phyloP scores from a whole-genome alignment of 1,284 basidiomycete genomes.

The Rhodotorula sp. region DNA sequence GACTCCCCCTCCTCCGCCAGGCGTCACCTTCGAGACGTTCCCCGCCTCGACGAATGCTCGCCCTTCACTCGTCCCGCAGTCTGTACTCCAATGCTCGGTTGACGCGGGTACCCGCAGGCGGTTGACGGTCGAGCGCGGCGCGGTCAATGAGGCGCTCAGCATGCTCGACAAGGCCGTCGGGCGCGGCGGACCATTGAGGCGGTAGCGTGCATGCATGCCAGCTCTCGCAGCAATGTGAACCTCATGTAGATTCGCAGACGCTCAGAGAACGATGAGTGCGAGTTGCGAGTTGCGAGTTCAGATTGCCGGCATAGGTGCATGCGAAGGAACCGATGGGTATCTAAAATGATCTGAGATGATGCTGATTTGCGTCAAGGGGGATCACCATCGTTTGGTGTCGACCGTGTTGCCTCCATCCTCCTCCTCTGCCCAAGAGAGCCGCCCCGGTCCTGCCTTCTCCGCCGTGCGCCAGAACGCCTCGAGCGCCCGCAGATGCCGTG shows the following conservation, averaged over 20 bases:
- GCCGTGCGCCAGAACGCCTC: too few relatives aligned
- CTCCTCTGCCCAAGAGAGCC: too few relatives aligned
- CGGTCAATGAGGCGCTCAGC: constrained; percentile 42
- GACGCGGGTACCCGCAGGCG: constrained; percentile 32
- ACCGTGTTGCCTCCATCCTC: too few relatives aligned
- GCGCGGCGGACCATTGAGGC: constrained; percentile 13
- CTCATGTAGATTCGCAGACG: background rate
- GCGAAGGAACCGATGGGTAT: too few relatives aligned
- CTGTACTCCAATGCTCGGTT: constrained; percentile 21
- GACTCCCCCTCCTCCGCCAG: background rate
- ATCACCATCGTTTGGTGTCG: too few relatives aligned
- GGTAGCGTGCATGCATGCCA: background rate
- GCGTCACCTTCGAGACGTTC: constrained; percentile 3
- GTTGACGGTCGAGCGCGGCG: constrained; percentile 41
- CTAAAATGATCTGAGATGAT: too few relatives aligned
- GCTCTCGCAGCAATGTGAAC: background rate
- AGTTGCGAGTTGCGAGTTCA: too few relatives aligned
- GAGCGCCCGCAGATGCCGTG: too few relatives aligned
- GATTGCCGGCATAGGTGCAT: too few relatives aligned
- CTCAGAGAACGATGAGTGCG: background rate
- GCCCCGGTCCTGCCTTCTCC: too few relatives aligned
- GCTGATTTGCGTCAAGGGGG: too few relatives aligned
- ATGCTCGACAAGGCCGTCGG: constrained; percentile 35
- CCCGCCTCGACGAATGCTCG: background rate
- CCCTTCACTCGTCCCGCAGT: constrained; percentile 13